Percentiles rank a stretch among this genome's conserved stretches.
These are phyloP conservation scores for Suillus paluster DNA, from an alignment of 768 basidiomycete species.

Conservation along the genomic window DNA sequence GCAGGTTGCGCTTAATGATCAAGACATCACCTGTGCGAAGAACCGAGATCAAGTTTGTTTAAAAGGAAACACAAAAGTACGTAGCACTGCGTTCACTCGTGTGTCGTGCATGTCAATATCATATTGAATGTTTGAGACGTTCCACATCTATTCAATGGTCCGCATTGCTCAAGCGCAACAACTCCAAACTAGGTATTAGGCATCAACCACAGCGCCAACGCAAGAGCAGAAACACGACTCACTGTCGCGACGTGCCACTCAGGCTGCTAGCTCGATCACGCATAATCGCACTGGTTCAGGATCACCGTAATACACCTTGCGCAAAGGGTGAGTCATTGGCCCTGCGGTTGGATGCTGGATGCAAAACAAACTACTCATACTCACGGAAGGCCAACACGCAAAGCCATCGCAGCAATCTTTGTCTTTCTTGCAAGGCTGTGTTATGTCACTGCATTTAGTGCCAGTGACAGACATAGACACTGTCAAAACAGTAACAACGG, in stretches of 20 bases:
- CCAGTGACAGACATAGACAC: neutral
- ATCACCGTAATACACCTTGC: neutral
- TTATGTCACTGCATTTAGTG: neutral
- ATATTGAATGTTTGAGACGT: no score
- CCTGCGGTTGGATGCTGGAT: neutral
- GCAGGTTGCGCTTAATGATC: no score
- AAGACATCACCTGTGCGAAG: no score
- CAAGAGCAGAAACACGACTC: neutral
- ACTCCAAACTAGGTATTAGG: neutral
- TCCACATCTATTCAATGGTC: no score
- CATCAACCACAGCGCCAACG: neutral
- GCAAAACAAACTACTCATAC: neutral
- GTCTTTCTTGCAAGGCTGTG: rapidly evolving
- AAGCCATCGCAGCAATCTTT: neutral
- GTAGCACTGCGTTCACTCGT: no score
- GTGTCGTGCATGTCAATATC: no score
- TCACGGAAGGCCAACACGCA: neutral
- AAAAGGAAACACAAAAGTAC: no score
- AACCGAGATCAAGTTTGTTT: no score
- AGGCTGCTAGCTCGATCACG: neutral
- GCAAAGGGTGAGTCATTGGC: neutral
- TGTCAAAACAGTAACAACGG: neutral
- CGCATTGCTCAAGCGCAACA: neutral
- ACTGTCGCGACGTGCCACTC: neutral
- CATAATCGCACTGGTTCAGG: neutral